Percentiles rank a stretch among this genome's conserved stretches.
Conservation (phyloP, 2,329 filamentous ascomycete species). For the Metarhizium sp. region DNA sequence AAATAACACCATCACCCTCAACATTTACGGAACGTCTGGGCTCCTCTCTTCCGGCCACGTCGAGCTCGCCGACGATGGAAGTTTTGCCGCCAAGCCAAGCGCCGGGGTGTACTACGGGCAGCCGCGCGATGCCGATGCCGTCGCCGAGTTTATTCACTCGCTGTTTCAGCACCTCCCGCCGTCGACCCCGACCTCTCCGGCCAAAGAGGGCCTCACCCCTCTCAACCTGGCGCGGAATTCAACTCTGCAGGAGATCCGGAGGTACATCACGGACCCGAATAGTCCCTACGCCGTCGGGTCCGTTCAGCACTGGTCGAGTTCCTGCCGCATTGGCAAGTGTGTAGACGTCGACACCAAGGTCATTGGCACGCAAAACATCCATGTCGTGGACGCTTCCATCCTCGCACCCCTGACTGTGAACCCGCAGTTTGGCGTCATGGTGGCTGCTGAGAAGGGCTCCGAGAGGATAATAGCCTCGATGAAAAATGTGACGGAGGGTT, state of each 20-base stretch:
- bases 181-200: slow-evolving; percentile 14
- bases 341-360: slow-evolving; percentile 38
- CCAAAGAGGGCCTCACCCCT: slow-evolving; percentile 30
- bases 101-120: slow-evolving; percentile 36
- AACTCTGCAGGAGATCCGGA: slow-evolving; percentile 35
- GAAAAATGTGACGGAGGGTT: background rate
- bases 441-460: slow-evolving; percentile 39
- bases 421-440: slow-evolving; percentile 45
- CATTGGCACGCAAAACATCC: slow-evolving; percentile 37
- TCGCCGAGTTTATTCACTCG: slow-evolving; percentile 39
- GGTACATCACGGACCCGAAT: slow-evolving; percentile 38
- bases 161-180: slow-evolving; percentile 34
- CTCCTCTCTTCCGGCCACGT: slow-evolving; percentile 39
- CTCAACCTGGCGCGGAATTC: slow-evolving; percentile 37
- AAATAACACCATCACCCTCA: slow-evolving; percentile 42
- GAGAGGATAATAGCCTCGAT: slow-evolving; percentile 29
- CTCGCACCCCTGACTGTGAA: slow-evolving; percentile 41
- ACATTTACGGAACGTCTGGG: slow-evolving; percentile 48
- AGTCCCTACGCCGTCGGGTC: slow-evolving; percentile 34
- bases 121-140: slow-evolving; percentile 35
- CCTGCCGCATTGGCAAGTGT: slow-evolving; percentile 39
- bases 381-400: slow-evolving; percentile 42
- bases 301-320: slow-evolving; percentile 45
- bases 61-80: slow-evolving; percentile 27
- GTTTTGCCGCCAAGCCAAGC: slow-evolving; percentile 31